Evolutionary conservation across 192 early-diverging fungal genomes (phyloP), one percentile per base, ranked within the genome.

Genomic region (Funneliformis mosseae): DNA sequence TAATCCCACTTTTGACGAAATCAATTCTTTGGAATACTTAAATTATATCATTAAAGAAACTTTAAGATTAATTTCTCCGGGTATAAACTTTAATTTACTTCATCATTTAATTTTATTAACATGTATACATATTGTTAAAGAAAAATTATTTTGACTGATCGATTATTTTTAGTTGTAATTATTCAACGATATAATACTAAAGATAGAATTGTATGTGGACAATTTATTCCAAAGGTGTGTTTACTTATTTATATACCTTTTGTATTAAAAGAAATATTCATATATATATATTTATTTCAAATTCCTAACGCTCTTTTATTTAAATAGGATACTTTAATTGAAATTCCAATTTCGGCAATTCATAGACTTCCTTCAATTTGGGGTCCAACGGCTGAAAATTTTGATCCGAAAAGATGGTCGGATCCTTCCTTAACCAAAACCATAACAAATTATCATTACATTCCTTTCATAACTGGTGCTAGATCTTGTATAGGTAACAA

Each of bases 391-490:
- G 33, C 33, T 33, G 72, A 86, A 33, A 83, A 87, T 21, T 91
- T 90, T 63, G 82, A 82, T 10, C 90, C 90, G 11, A 83, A 82
- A 63, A 77, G 90, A 76, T 91, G 90, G 90, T 61, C 86, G 27
- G 88, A 88, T 55, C 83, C 82, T 1, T 12, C 60, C 0, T 76
- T 80, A 8, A 83, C 82, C 27, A 81, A 78, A 64, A 69, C 67
- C 74, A 74, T 83, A 11, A 81, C 82, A 1, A 68, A 64, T 45
- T 85, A 78, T 80, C 78, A 79, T 3, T 86, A 80, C 23, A 10
- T 73, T 10, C 88, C 90, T 0, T 91, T 91, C 68, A 64, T 85
- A 62, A 84, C 87, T 6, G 90, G 90, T n/a, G 81, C 83, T 25
- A 66, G 89, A 9, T 85, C 87, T 38, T 91, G 90, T 48, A 33